These are phyloP conservation scores for Ophiognomonia clavigignenti-juglandacearum DNA, from an alignment of 2,329 filamentous ascomycete species.

Conservation along the genomic window DNA sequence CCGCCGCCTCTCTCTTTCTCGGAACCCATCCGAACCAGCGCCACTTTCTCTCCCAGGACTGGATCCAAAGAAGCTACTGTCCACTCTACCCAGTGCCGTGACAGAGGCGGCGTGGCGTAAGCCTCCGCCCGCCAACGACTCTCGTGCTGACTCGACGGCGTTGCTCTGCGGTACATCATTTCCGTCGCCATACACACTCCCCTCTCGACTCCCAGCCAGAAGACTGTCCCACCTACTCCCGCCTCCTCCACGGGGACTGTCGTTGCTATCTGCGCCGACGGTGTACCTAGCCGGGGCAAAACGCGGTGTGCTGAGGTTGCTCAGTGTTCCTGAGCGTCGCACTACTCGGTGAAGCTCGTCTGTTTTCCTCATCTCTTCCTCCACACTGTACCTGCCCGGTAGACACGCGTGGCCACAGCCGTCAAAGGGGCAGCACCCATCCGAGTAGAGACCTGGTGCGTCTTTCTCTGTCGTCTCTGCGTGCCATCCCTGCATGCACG, in stretches of 20 bases:
- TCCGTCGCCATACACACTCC: conserved; percentile 40
- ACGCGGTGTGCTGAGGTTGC: conserved; percentile 17
- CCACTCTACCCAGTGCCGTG: conserved; percentile 8
- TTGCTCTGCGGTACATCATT: conserved; percentile 54
- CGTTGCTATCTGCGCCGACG: not conserved
- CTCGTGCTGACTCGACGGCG: conserved; percentile 56
- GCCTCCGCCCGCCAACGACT: conserved; percentile 27
- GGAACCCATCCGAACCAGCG: conserved; percentile 18
- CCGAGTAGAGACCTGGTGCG: conserved; percentile 29
- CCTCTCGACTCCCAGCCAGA: conserved; percentile 15
- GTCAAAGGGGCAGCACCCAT: conserved; percentile 60
- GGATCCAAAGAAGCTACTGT: conserved; percentile 38
- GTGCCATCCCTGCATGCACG: conserved; percentile 58
- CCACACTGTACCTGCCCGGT: conserved; percentile 49
- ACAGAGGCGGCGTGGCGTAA: conserved; percentile 31
- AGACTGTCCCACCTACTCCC: not conserved
- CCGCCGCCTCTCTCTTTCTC: conserved; percentile 53
- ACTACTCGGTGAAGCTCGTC: conserved; percentile 49
- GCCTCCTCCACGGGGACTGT: not conserved
- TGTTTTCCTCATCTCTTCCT: conserved; percentile 37
- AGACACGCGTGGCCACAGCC: conserved; percentile 62
- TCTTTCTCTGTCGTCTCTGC: conserved; percentile 28
- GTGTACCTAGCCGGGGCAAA: conserved; percentile 1
- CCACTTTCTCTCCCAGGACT: conserved; percentile 43
- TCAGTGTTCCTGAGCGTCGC: conserved; percentile 28